Conservation (phyloP, 1,284 basidiomycete species). For the Pseudozyma sp. region DNA sequence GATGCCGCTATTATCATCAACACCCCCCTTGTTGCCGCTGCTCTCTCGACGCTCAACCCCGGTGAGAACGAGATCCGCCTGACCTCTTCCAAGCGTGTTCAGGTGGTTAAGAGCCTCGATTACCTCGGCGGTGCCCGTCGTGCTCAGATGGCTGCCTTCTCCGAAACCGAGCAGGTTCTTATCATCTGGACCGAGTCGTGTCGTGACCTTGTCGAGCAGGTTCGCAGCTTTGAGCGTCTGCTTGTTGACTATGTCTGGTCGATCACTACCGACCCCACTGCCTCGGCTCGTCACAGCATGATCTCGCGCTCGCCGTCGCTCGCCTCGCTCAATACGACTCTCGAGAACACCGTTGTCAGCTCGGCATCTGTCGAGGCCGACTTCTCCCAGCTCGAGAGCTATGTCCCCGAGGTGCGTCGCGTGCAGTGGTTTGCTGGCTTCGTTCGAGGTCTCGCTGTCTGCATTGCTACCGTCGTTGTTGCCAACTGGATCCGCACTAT, state of each 20-base stretch:
- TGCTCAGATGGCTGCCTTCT: slow-evolving; percentile 85
- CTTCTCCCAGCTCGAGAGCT: slow-evolving; percentile 18
- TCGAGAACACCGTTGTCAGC: slow-evolving; percentile 21
- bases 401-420: slow-evolving; percentile 20
- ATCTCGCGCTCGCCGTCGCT: slow-evolving; percentile 34
- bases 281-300: slow-evolving; percentile 32
- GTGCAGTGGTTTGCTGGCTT: slow-evolving; percentile 20
- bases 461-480: slow-evolving; percentile 26
- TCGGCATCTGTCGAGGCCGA: slow-evolving; percentile 15
- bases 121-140: slow-evolving; percentile 79
- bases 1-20: slow-evolving; percentile 83
- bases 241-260: slow-evolving; percentile 83
- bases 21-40: slow-evolving; percentile 82
- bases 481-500: slow-evolving; percentile 33
- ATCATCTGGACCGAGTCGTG: slow-evolving; percentile 80
- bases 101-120: slow-evolving; percentile 72
- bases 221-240: slow-evolving; percentile 77
- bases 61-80: slow-evolving; percentile 44
- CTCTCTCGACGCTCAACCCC: slow-evolving; percentile 70
- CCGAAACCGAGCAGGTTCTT: slow-evolving; percentile 80
- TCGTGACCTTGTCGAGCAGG: slow-evolving; percentile 70
- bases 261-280: slow-evolving; percentile 29
- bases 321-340: slow-evolving; percentile 28
- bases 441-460: slow-evolving; percentile 28
- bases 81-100: slow-evolving; percentile 41